phyloP scores from a whole-genome alignment of 257 asterid genomes.

The Solanum raphanifolium region DNA sequence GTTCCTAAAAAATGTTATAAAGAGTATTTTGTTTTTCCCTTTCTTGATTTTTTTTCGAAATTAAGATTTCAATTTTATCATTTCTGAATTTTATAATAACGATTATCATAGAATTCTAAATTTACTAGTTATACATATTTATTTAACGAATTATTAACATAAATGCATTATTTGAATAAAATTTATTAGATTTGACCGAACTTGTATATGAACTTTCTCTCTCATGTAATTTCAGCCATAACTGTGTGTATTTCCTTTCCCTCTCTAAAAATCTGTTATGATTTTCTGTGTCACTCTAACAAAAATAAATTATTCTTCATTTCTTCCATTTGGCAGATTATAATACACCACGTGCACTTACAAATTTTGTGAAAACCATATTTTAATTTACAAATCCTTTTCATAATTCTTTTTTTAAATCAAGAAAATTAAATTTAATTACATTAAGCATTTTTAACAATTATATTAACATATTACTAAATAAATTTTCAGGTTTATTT shows the following conservation, averaged over 20 bases:
- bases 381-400: neutral
- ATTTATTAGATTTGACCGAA: too few relatives aligned
- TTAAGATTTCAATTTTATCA: too few relatives aligned
- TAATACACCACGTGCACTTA: slow-evolving; percentile 34
- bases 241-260: neutral
- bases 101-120: neutral
- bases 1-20: neutral
- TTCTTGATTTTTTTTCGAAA: too few relatives aligned
- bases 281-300: neutral
- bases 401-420: neutral
- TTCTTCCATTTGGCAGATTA: slow-evolving; percentile 18
- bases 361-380: neutral
- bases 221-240: neutral
- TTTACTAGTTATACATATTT: neutral
- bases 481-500: slow-evolving; percentile 7
- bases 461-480: neutral
- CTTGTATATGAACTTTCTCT: neutral
- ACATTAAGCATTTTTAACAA: neutral
- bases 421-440: neutral
- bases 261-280: neutral
- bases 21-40: too few relatives aligned
- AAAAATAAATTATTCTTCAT: neutral
- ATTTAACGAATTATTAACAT: neutral
- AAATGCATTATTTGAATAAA: too few relatives aligned
- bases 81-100: neutral